These are phyloP conservation scores for Geranium rotundifolium DNA, from an alignment of 345 rosid genomes.

Conservation along the genomic window DNA sequence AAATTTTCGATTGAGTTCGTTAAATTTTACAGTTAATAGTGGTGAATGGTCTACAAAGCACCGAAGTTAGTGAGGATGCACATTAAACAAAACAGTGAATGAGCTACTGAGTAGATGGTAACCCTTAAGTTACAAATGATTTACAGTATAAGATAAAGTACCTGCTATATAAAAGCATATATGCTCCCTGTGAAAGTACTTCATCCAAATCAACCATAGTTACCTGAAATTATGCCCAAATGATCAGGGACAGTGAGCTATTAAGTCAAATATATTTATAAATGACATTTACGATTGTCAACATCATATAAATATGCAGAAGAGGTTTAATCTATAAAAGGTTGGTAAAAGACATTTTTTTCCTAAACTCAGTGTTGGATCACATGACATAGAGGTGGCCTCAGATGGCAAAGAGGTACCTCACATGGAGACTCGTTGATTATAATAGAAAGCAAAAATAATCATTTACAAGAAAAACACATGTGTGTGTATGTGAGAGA, in stretches of 20 bases:
- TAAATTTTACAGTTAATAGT: no score
- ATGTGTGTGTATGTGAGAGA: not conserved
- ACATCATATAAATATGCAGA: not conserved
- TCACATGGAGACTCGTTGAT: not conserved
- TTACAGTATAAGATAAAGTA: conserved; percentile 12
- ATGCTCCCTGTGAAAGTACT: conserved; percentile 88
- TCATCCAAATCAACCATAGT: conserved; percentile 57
- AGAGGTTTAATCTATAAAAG: not conserved
- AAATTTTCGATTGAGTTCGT: not conserved
- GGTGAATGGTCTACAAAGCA: not conserved
- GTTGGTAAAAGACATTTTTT: not conserved
- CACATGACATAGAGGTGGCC: not conserved
- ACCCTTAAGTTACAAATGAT: not conserved
- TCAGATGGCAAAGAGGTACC: not conserved
- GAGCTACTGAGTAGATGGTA: not conserved
- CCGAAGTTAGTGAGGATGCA: not conserved
- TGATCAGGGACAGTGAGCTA: conserved; percentile 6
- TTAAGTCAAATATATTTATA: not conserved
- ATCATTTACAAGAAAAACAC: not conserved
- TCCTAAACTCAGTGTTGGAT: not conserved
- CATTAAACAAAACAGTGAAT: not conserved
- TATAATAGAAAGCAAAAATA: not conserved
- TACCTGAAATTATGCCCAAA: conserved; percentile 36
- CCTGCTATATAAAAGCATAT: conserved; percentile 97
- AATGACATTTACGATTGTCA: not conserved